A percentile compares a stretch with the other conserved stretches of the same genome.
Conservation (phyloP, 2,329 filamentous ascomycete genomes). For the Pseudogymnoascus sp. region DNA sequence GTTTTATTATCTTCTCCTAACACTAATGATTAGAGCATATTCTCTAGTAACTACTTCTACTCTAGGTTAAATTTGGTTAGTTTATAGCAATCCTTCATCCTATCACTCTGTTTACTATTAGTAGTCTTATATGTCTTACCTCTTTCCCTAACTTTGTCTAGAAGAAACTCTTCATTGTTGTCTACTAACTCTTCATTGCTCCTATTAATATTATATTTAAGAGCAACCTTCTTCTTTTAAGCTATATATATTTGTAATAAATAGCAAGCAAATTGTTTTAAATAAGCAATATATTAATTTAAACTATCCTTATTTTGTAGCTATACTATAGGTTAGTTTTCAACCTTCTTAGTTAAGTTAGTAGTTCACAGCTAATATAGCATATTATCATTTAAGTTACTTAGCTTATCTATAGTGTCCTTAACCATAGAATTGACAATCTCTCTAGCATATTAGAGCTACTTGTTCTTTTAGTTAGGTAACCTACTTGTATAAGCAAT, state of each 20-base stretch:
- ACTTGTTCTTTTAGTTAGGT: slow-evolving; percentile 6
- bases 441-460: not conserved
- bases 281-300: slow-evolving; percentile 13
- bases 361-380: slow-evolving; percentile 9
- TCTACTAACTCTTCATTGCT: not conserved
- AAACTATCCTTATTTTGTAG: slow-evolving; percentile 12
- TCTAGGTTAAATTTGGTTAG: not conserved
- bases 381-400: slow-evolving; percentile 7
- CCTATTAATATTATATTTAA: not conserved
- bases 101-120: not conserved
- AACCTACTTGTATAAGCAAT: slow-evolving; percentile 12
- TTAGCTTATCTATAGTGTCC: slow-evolving; percentile 7
- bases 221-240: slow-evolving; percentile 1
- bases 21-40: not conserved
- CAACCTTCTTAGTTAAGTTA: slow-evolving; percentile 11
- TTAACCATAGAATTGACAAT: slow-evolving; percentile 35
- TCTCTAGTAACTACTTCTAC: not conserved
- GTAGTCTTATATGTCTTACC: too few species aligned
- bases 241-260: slow-evolving; percentile 9
- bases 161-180: too few species aligned
- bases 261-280: slow-evolving; percentile 11
- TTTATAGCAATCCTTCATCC: not conserved
- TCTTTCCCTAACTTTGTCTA: too few species aligned
- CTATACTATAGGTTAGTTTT: slow-evolving; percentile 5
- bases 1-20: not conserved